Base-by-base conservation (phyloP, 345 rosid genomes). In the Heritiera littoralis region DNA sequence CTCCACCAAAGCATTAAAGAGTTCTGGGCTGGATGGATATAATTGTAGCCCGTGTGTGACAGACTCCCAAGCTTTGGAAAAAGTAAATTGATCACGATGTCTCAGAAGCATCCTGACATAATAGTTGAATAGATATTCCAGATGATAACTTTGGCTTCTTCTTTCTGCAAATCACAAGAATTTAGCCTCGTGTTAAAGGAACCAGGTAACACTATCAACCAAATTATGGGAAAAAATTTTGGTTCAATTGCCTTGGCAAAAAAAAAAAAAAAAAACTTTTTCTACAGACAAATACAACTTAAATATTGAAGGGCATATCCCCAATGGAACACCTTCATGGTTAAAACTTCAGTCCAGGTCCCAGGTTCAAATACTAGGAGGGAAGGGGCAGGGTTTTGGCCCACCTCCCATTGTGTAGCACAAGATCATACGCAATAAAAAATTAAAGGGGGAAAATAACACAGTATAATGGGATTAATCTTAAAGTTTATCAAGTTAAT, bases 1-100 rank as follows among this genome's bases (percentile, higher is more conserved):
- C 85, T 92, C 89, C 81, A 95, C 83, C 48, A 95, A 84, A 74
- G 86, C 85, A 77, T 55, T 81, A 77, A 88, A 88, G 51, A 95
- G 91, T 83, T 90, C 90, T 9, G 91, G 86, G 79, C 80, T 95
- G 82, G 64, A 88, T 70, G 99, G 99, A 87, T 93, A 95, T 65
- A 87, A 81, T 79, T 91, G 89, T 81, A 95, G 82, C 78, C 98
- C 98, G 48, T 84, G 89, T 80, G 87, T 73, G 79, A 91, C 82
- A 66, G 92, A 81, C 15, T 85, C 92, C 99, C 93, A 95, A 28
- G 90, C 83, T 83, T 85, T 88, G 58, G 93, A 80, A 80, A 89
- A 80, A 85, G 83, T 79, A 80, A 86, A 81, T 80, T 87, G 88
- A 84, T 85, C 84, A 67, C 85, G 88, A 87, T 94, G 91, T 84